Conservation (phyloP, 192 early-diverging fungal species). For the Ambispora gerdemannii region DNA sequence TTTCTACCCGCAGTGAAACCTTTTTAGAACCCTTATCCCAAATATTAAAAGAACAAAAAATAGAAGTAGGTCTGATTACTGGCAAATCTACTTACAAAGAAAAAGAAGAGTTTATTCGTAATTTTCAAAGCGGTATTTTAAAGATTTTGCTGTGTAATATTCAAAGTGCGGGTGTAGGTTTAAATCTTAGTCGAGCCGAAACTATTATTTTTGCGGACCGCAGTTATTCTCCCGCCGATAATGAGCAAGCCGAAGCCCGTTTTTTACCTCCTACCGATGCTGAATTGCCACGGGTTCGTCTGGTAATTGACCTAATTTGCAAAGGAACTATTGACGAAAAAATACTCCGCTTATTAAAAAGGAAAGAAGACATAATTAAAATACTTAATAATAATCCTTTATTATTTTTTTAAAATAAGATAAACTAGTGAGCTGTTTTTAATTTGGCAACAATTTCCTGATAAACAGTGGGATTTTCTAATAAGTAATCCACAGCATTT, state of each 20-base stretch:
- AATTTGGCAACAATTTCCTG: constrained; percentile 18
- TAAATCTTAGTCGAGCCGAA: neutral
- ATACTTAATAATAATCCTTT: too few relatives aligned
- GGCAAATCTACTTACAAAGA: neutral
- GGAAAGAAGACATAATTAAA: neutral
- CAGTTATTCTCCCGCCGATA: neutral
- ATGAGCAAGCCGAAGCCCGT: neutral
- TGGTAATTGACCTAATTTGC: neutral
- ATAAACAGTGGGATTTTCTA: neutral
- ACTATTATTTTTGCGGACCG: neutral
- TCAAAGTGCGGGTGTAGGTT: neutral
- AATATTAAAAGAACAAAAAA: neutral
- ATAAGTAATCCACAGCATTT: neutral
- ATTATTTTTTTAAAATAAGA: too few relatives aligned
- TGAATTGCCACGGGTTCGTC: neutral
- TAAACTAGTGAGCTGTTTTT: too few relatives aligned
- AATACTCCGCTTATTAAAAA: neutral
- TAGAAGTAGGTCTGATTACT: neutral
- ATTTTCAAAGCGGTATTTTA: neutral
- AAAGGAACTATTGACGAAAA: neutral
- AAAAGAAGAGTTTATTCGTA: neutral
- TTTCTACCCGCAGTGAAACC: neutral
- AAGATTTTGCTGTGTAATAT: neutral
- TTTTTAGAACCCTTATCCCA: neutral
- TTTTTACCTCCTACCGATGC: neutral